phyloP scores from a whole-genome alignment of 495 filamentous ascomycete genomes.

The Podospora australis region DNA sequence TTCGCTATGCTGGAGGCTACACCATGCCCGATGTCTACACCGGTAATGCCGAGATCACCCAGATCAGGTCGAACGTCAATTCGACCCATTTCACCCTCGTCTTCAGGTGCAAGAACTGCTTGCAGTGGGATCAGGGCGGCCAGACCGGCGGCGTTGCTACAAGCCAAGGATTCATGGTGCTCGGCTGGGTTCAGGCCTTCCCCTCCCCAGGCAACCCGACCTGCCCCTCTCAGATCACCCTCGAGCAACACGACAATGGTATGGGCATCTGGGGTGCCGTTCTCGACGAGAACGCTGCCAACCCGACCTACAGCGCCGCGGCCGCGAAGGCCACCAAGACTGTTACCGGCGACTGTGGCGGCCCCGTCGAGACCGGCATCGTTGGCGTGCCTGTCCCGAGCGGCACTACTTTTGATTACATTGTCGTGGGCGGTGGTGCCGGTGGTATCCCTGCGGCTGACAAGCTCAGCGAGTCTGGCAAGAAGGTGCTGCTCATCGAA shows the following conservation, averaged over 20 bases:
- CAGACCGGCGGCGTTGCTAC: conserved; percentile 18
- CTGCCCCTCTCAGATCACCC: conserved; percentile 27
- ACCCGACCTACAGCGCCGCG: conserved; percentile 47
- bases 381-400: conserved; percentile 39
- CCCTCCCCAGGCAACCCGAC: conserved; percentile 26
- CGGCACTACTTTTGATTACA: conserved; percentile 55
- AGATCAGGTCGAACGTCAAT: conserved; percentile 50
- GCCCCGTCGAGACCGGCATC: conserved; percentile 15
- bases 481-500: conserved; percentile 61
- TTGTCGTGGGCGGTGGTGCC: conserved; percentile 59
- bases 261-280: conserved; percentile 40
- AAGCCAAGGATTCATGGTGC: conserved; percentile 17
- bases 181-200: conserved; percentile 32
- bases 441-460: conserved; percentile 61
- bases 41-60: conserved; percentile 50
- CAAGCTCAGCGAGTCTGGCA: conserved; percentile 55
- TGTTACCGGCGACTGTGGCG: conserved; percentile 31
- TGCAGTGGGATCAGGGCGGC: conserved; percentile 41
- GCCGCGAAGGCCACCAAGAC: conserved; percentile 39
- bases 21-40: conserved; percentile 50
- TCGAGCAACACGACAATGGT: conserved; percentile 32
- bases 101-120: conserved; percentile 59
- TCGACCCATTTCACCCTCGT: conserved; percentile 48
- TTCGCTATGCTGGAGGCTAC: conserved; percentile 53
- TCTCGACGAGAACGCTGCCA: conserved; percentile 34